Conservation (phyloP, 306 rosid genomes). For the Oemleria cerasiformis region DNA sequence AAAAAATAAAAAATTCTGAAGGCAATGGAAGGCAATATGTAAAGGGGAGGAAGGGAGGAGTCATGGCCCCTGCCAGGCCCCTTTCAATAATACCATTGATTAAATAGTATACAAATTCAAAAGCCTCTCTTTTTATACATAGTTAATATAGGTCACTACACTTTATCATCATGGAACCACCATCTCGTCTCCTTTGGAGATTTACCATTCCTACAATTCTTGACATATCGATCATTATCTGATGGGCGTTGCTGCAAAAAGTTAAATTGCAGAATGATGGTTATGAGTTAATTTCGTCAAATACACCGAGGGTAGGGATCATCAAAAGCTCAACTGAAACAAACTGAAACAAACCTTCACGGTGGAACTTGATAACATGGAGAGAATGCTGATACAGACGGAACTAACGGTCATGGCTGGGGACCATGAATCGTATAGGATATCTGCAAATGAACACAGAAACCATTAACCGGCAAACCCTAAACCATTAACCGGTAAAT, state of each 20-base stretch:
- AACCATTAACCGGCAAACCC: neutral
- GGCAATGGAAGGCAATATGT: neutral
- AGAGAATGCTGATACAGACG: constrained; percentile 40
- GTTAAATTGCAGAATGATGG: neutral
- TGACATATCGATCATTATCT: constrained; percentile 39
- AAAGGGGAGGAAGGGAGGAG: neutral
- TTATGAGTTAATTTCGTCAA: neutral
- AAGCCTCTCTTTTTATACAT: constrained; percentile 7
- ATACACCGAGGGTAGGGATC: neutral
- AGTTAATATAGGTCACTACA: constrained; percentile 5
- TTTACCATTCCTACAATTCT: constrained; percentile 39
- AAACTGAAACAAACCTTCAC: constrained; percentile 29
- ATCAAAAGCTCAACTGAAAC: neutral
- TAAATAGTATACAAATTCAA: constrained; percentile 6
- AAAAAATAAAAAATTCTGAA: too few relatives aligned
- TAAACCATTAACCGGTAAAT: too few relatives aligned
- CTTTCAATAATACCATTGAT: constrained; percentile 1
- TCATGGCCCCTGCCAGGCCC: neutral
- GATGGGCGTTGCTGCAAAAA: constrained; percentile 39
- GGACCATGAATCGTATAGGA: constrained; percentile 46
- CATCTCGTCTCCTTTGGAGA: constrained; percentile 47
- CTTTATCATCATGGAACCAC: constrained; percentile 49
- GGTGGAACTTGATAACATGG: constrained; percentile 44
- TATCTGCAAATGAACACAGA: constrained; percentile 26
- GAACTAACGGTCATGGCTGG: constrained; percentile 44